phyloP scores from a whole-genome alignment of 2,329 filamentous ascomycete species.

The Colletotrichum acutatum region DNA sequence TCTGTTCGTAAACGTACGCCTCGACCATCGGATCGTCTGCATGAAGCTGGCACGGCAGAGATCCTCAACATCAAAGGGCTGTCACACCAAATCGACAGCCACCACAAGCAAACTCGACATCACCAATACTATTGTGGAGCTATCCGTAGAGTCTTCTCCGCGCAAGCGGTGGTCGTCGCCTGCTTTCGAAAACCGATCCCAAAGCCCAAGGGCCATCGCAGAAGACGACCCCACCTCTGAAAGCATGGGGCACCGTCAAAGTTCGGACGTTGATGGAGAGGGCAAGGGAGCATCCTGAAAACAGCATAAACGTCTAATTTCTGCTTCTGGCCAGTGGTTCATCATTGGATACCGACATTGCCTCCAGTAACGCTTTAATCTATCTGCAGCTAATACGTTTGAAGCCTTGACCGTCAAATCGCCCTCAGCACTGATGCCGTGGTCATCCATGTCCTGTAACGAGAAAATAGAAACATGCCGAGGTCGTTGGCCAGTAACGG shows the following conservation, averaged over 20 bases:
- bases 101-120: constrained; percentile 2
- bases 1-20: neutral
- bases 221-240: neutral
- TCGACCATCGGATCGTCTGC: neutral
- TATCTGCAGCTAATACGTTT: constrained; percentile 11
- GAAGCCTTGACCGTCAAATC: neutral
- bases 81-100: neutral
- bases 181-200: neutral
- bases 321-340: neutral
- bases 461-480: constrained; percentile 11
- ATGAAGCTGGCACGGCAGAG: neutral
- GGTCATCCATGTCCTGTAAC: constrained; percentile 3
- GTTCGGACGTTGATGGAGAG: constrained; percentile 22
- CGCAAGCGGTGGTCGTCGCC: neutral
- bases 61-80: constrained; percentile 2
- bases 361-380: constrained; percentile 16
- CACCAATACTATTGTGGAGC: neutral
- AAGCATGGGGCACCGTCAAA: constrained; percentile 13
- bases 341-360: neutral
- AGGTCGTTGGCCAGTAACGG: constrained; percentile 1
- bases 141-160: neutral
- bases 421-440: neutral
- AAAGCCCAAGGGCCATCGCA: neutral
- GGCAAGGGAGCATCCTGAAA: constrained; percentile 3
- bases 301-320: constrained; percentile 24